Base-by-base conservation (phyloP, 306 rosid species). In the Spatholobus suberectus region DNA sequence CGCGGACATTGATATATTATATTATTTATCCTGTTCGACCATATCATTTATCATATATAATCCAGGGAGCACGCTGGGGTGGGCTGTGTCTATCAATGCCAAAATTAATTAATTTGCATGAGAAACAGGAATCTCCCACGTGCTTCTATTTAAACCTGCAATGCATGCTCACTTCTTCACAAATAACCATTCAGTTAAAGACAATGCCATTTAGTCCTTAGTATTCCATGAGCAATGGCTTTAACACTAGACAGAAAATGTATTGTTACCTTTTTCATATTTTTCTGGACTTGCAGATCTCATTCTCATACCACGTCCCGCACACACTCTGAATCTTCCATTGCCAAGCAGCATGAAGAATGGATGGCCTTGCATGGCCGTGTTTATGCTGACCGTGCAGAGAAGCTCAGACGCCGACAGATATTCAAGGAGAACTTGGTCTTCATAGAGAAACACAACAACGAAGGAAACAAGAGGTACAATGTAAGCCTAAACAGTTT, bases 361-460 rank as follows among this genome's bases (percentile, higher is more conserved):
- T 54, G 76, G 83, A 69, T 69, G 76, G 43, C 9, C 11, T 0
- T 1, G 27, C 3, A 52, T 11, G 83, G 35, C 14, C 77, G 77
- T 44, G 23, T 24, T 3, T 79, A 79, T 5, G 18, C 38, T 13
- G 6, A 79, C 57, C 0, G 59, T 15, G 58, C n/a, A 40, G 83
- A 79, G 76, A 68, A 79, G 44, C 5, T 9, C 23, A 79, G 0
- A 10, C 59, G 77, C 2, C 77, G 5, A n/a, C 8, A 79, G 40
- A 79, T 79, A 54, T 77, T 77, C 81, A 62, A 62, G 81, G 32
- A 77, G 1, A 61, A 61, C 61, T 10, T 27, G 29, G 73, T 62
- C 5, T 77, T 77, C 46, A 44, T 77, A 26, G 46, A 62, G 35
- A 62, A 26, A 9, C 69, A 41, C 62, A 61, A 40, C 46, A 27